These are phyloP conservation scores for Podospora sp. DNA, from an alignment of 495 filamentous ascomycete species.

Conservation along the genomic window DNA sequence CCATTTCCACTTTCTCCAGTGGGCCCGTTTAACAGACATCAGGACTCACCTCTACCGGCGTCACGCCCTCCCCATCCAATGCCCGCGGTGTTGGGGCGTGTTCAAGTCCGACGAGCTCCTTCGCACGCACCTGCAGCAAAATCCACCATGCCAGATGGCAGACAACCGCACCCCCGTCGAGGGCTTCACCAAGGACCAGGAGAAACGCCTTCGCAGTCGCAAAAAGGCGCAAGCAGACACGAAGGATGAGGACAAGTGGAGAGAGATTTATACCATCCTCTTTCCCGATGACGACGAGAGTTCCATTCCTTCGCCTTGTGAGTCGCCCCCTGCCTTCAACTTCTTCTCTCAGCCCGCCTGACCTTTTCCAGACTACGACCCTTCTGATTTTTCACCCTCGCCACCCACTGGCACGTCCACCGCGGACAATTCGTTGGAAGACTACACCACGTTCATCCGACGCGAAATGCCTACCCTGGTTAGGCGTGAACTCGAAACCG, in stretches of 20 bases:
- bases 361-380: constrained; percentile 31
- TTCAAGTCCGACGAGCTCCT: constrained; percentile 30
- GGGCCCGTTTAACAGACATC: background rate
- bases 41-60: constrained; percentile 38
- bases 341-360: background rate
- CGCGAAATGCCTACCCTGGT: constrained; percentile 38
- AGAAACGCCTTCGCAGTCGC: constrained; percentile 40
- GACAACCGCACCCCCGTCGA: constrained; percentile 27
- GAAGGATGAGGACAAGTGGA: constrained; percentile 50
- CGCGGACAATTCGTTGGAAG: constrained; percentile 19
- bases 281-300: constrained; percentile 44
- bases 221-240: constrained; percentile 43
- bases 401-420: background rate
- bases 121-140: constrained; percentile 29
- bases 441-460: constrained; percentile 33
- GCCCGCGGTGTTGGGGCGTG: constrained; percentile 34
- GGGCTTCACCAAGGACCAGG: constrained; percentile 36
- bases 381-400: constrained; percentile 31
- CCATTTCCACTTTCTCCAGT: background rate
- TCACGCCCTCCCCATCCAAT: constrained; percentile 33
- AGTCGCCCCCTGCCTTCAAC: constrained; percentile 10
- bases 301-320: constrained; percentile 45
- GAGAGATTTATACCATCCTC: constrained; percentile 46
- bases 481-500: constrained; percentile 31
- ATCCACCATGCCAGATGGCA: constrained; percentile 29